Base-by-base conservation (phyloP, 2,329 filamentous ascomycete genomes). In the Fusarium liriodendri region DNA sequence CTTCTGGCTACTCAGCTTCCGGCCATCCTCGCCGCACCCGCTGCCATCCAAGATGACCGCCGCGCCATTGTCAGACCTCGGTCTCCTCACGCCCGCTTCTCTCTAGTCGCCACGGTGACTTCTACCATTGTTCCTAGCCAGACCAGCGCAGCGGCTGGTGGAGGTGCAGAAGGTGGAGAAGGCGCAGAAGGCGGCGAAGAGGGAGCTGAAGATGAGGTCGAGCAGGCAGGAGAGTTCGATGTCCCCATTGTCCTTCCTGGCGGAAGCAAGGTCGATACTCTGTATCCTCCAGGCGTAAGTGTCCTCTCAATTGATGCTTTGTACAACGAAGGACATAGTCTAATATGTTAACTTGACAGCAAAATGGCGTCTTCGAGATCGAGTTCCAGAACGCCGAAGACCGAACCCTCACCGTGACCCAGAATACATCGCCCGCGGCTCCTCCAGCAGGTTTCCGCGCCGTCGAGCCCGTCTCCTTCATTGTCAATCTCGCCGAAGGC, bases 371-470 rank as follows among this genome's bases (percentile, higher is more conserved):
- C 18, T 78, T 85, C 60, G 84, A 85, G 63, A 76, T 84, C 66
- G 83, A 85, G 72, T 83, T 85, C 74, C 78, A 83, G 65, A 82
- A 82, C 67, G 81, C 61, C 73, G 42, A 78, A 80, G n/a, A 78
- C 72, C n/a, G 75, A 84, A 10, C 80, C 77, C 42, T 83, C 84
- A 61, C 81, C 79, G 32, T 82, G 84, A 71, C 47, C 13, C 33
- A 55, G 16, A 84, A 84, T 77, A 72, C 71, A 20, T 78, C 72
- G 8, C 83, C 83, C 0, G 80, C 80, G 4, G 66, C 79, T 3
- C 63, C 83, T 1, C 84, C 83, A 0, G 62, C 77, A 4, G 83
- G 83, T 16, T 85, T 85, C 73, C 71, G 76, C 13, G 78, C 79
- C 7, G 72, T 84, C n/a, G 83, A 85, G 69, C 77, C 81, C 6